phyloP scores from a whole-genome alignment of 2,329 filamentous ascomycete genomes.

The Curvularia spicifera region DNA sequence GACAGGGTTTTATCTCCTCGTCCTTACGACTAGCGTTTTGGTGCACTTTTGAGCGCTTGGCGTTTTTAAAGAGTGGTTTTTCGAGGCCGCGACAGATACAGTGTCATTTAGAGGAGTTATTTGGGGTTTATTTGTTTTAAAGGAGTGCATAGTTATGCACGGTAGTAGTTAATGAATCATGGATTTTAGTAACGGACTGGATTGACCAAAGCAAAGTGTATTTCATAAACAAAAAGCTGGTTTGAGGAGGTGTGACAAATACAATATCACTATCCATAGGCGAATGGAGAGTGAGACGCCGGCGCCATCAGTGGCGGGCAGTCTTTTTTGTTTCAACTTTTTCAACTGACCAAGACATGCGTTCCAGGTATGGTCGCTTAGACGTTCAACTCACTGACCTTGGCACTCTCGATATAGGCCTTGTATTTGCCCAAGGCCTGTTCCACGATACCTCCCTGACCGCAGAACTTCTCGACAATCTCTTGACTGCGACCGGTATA shows the following conservation, averaged over 20 bases:
- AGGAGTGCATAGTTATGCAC: background rate
- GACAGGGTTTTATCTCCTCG: background rate
- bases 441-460: constrained; percentile 23
- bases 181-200: background rate
- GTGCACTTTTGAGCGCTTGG: background rate
- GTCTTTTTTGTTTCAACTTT: no score
- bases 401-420: constrained; percentile 51
- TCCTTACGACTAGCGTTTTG: background rate
- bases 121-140: background rate
- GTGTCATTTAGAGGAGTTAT: background rate
- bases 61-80: background rate
- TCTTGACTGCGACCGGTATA: constrained; percentile 62
- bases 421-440: constrained; percentile 59
- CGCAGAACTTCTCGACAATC: constrained; percentile 37
- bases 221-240: background rate
- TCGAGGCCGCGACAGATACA: background rate
- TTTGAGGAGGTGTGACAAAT: background rate
- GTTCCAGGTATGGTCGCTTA: constrained; percentile 13
- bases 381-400: constrained; percentile 44
- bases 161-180: background rate
- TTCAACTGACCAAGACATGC: background rate
- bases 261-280: background rate
- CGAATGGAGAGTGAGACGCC: background rate
- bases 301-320: no score
- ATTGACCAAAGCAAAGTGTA: background rate